Percentiles rank a stretch among this genome's conserved stretches.
These are phyloP conservation scores for Amanita muscaria DNA, from an alignment of 768 basidiomycete species.

Conservation along the genomic window DNA sequence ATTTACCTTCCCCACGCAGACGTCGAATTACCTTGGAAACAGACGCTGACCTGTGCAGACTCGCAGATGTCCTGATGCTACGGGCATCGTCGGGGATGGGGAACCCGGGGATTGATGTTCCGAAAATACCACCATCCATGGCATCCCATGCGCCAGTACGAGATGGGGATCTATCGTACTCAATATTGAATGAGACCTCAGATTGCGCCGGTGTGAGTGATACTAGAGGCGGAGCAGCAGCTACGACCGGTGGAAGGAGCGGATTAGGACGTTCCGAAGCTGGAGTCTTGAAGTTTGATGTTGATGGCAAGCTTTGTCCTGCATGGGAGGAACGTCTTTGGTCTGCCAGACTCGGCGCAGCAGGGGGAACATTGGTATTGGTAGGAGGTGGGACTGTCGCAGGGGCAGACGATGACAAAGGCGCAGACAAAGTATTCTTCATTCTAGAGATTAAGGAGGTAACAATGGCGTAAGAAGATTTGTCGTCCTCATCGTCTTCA, in stretches of 20 bases:
- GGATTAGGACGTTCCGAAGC: slow-evolving; percentile 51
- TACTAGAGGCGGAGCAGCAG: slow-evolving; percentile 72
- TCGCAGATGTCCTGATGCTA: slow-evolving; percentile 69
- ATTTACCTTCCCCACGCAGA: slow-evolving; percentile 79
- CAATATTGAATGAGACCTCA: slow-evolving; percentile 60
- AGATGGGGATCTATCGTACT: slow-evolving; percentile 53
- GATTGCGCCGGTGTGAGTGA: slow-evolving; percentile 82
- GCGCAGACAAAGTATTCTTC: slow-evolving; percentile 69
- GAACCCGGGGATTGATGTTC: slow-evolving; percentile 83
- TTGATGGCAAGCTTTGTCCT: slow-evolving; percentile 39
- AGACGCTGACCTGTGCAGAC: slow-evolving; percentile 66
- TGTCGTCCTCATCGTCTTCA: slow-evolving; percentile 88
- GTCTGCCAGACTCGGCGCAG: slow-evolving; percentile 27
- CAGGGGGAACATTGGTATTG: slow-evolving; percentile 24
- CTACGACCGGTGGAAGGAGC: slow-evolving; percentile 41
- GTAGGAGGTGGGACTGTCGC: slow-evolving; percentile 25
- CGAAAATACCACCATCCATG: slow-evolving; percentile 48
- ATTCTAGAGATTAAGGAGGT: slow-evolving; percentile 74
- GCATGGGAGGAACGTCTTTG: slow-evolving; percentile 50
- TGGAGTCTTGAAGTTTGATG: slow-evolving; percentile 36
- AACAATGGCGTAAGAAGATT: slow-evolving; percentile 78
- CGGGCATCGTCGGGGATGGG: slow-evolving; percentile 87
- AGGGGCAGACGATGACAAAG: slow-evolving; percentile 47
- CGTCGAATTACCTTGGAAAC: slow-evolving; percentile 89
- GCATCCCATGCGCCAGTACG: slow-evolving; percentile 50